phyloP scores from a whole-genome alignment of 2,329 filamentous ascomycete genomes.

The Orbilia ellipsospora region DNA sequence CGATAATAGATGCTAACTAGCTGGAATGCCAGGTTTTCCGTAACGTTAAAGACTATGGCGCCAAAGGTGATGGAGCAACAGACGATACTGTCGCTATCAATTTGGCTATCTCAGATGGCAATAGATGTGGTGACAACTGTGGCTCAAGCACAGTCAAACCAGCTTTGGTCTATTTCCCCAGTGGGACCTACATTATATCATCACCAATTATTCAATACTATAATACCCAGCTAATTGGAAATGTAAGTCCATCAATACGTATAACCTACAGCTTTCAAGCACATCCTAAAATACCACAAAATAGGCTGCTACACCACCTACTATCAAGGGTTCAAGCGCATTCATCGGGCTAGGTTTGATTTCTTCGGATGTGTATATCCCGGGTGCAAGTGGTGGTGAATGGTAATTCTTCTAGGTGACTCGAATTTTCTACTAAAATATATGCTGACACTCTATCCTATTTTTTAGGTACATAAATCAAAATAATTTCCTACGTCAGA shows the following conservation, averaged over 20 bases:
- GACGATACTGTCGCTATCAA: slow-evolving; percentile 63
- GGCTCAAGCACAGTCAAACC: slow-evolving; percentile 85
- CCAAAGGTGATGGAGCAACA: slow-evolving; percentile 56
- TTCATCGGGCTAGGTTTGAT: slow-evolving; percentile 73
- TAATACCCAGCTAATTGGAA: slow-evolving; percentile 92
- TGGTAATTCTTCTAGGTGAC: slow-evolving; percentile 51
- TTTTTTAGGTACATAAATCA: slow-evolving; percentile 74
- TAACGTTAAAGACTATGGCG: slow-evolving; percentile 53
- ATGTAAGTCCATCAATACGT: slow-evolving; percentile 74
- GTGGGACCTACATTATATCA: slow-evolving; percentile 85
- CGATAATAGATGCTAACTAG: too few species aligned
- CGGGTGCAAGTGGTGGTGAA: slow-evolving; percentile 65
- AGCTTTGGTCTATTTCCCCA: slow-evolving; percentile 89
- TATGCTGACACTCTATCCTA: too few species aligned
- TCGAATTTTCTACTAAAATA: too few species aligned
- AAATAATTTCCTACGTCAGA: slow-evolving; percentile 83
- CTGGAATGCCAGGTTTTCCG: slow-evolving; percentile 14
- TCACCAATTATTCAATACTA: slow-evolving; percentile 85
- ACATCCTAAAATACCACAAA: background rate
- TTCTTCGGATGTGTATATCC: slow-evolving; percentile 84
- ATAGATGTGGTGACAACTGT: slow-evolving; percentile 82
- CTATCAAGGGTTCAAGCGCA: slow-evolving; percentile 75
- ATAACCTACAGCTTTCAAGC: slow-evolving; percentile 61
- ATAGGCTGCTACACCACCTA: slow-evolving; percentile 40
- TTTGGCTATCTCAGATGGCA: slow-evolving; percentile 72